Conservation (phyloP, 2,329 filamentous ascomycete genomes). For the Diaporthe destruens region DNA sequence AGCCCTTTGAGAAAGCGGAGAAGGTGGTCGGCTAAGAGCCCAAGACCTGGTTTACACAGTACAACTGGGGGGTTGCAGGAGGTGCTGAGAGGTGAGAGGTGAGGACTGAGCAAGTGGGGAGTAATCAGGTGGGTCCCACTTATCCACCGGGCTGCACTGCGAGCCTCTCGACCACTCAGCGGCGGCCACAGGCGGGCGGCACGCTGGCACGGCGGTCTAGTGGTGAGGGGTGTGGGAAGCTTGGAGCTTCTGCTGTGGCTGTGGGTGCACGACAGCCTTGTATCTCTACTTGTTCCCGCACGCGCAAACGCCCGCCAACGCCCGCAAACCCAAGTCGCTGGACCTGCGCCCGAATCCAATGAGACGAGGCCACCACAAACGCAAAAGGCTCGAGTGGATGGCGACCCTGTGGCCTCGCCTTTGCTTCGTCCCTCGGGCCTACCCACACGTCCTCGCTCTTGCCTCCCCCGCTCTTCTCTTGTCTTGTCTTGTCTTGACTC, state of each 20-base stretch:
- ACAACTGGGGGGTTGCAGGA: not conserved
- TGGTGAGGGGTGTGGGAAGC: slow-evolving; percentile 17
- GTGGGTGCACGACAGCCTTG: slow-evolving; percentile 24
- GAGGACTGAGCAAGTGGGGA: slow-evolving; percentile 2
- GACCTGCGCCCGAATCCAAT: slow-evolving; percentile 20
- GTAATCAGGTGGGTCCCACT: no score
- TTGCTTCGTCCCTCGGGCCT: not conserved
- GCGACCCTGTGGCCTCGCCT: not conserved
- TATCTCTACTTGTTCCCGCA: not conserved
- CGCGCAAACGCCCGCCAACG: no score
- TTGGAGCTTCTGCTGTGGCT: slow-evolving; percentile 25
- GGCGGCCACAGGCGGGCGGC: slow-evolving; percentile 26
- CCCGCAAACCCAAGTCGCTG: not conserved
- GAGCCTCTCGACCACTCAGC: slow-evolving; percentile 23
- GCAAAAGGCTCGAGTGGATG: no score
- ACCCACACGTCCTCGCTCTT: not conserved
- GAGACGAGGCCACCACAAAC: slow-evolving; percentile 22
- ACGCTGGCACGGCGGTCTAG: slow-evolving; percentile 23
- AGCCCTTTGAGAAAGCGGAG: slow-evolving; percentile 32
- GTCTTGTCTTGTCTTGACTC: no score
- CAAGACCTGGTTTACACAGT: not conserved
- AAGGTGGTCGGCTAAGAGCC: slow-evolving; percentile 21
- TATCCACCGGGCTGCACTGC: not conserved
- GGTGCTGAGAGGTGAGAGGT: slow-evolving; percentile 13
- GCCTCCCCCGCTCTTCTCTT: not conserved